These are phyloP conservation scores for Pseudogymnoascus sp. DNA, from an alignment of 2,329 filamentous ascomycete species.

Conservation along the genomic window DNA sequence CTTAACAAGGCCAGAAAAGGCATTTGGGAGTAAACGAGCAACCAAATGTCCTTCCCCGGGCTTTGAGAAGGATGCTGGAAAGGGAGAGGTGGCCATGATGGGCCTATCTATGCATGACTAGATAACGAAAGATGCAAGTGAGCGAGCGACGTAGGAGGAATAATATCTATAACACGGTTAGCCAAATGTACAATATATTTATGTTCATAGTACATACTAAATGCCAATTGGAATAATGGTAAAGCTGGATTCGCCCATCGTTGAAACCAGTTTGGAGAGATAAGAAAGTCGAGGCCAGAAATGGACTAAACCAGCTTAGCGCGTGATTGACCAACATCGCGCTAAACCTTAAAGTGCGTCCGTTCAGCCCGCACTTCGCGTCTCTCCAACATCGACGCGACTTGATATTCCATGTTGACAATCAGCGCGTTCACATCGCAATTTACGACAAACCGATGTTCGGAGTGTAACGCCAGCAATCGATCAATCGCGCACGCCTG, in stretches of 20 bases:
- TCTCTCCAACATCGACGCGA: conserved; percentile 4
- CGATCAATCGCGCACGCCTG: background rate
- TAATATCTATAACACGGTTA: background rate
- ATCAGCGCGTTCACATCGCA: background rate
- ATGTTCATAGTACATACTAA: background rate
- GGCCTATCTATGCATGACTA: conserved; percentile 25
- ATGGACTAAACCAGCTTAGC: background rate
- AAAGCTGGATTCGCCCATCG: background rate
- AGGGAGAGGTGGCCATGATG: conserved; percentile 24
- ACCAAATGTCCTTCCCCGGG: conserved; percentile 74
- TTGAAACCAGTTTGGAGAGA: background rate
- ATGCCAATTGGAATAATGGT: background rate
- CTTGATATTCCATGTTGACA: background rate
- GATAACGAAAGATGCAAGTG: background rate
- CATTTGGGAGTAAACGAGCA: conserved; percentile 62
- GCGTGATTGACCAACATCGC: background rate
- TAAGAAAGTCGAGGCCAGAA: background rate
- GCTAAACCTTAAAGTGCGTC: conserved; percentile 6
- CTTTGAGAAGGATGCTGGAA: conserved; percentile 58
- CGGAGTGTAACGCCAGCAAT: background rate
- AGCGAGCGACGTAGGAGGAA: background rate
- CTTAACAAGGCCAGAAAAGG: conserved; percentile 60
- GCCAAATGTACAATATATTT: background rate
- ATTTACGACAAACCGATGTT: background rate
- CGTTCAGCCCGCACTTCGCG: conserved; percentile 1